phyloP scores from a whole-genome alignment of 129 eudicot genomes.

The Arctium lappa region DNA sequence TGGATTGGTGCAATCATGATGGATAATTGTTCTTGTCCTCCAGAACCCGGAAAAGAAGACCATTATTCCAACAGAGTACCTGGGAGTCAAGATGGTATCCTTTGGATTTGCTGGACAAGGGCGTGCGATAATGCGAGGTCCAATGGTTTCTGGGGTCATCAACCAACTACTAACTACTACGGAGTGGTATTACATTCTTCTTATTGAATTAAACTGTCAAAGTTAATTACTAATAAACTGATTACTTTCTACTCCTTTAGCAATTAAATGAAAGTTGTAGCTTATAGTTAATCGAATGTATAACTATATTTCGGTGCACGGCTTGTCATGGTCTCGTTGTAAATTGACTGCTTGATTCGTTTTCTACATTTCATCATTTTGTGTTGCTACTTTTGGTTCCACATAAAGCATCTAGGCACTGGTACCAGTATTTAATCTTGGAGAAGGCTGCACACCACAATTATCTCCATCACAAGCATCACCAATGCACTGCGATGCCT shows the following conservation, averaged over 20 bases:
- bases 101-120: constrained; percentile 99
- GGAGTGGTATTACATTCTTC: constrained; percentile 69
- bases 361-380: background rate
- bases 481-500: background rate
- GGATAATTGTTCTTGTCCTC: constrained; percentile 4
- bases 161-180: constrained; percentile 92
- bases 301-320: too few relatives aligned
- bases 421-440: background rate
- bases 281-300: background rate
- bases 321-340: background rate
- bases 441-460: background rate
- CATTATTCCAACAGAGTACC: constrained; percentile 94
- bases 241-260: background rate
- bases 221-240: background rate
- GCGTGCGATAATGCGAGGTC: constrained; percentile 99
- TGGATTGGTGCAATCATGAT: constrained; percentile 1
- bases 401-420: background rate
- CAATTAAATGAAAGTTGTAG: background rate
- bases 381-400: background rate
- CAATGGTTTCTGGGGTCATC: constrained; percentile 99
- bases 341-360: background rate
- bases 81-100: constrained; percentile 96
- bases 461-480: background rate
- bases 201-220: background rate
- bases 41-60: constrained; percentile 91